Evolutionary conservation across 2,329 filamentous ascomycete species (phyloP).

Genomic region (Pseudocercospora fijiensis): DNA sequence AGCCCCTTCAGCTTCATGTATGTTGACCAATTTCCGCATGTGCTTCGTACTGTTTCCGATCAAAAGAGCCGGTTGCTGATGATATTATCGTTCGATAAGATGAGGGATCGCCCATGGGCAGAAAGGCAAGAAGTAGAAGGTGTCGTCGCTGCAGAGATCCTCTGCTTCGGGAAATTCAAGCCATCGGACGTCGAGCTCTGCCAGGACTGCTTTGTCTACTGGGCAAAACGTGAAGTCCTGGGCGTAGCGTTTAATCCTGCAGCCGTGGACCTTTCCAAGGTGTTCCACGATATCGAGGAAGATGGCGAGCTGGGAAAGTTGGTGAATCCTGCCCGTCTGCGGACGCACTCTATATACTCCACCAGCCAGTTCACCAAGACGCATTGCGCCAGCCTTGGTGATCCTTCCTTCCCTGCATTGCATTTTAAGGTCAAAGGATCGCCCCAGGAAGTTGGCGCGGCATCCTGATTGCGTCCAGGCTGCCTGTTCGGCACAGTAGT

Average conservation of each 20-base stretch:
- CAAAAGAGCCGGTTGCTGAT: background rate
- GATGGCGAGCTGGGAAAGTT: background rate
- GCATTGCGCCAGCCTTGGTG: background rate
- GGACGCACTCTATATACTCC: background rate
- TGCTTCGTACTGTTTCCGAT: background rate
- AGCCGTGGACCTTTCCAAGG: background rate
- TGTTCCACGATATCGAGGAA: background rate
- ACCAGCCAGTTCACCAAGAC: background rate
- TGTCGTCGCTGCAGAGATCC: background rate
- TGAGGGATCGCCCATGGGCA: background rate
- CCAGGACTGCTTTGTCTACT: background rate
- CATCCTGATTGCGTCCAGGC: background rate
- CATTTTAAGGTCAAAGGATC: background rate
- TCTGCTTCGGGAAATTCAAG: background rate
- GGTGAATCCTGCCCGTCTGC: background rate
- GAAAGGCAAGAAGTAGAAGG: background rate
- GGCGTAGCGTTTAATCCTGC: background rate
- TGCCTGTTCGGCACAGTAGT: background rate
- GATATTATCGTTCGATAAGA: background rate
- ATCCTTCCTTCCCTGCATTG: background rate
- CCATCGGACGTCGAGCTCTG: background rate
- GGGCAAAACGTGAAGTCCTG: background rate
- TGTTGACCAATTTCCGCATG: no score
- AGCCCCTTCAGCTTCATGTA: no score
- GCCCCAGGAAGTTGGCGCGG: background rate